These are phyloP conservation scores for Lepidium aucheri DNA, from an alignment of 345 rosid genomes.

Conservation along the genomic window DNA sequence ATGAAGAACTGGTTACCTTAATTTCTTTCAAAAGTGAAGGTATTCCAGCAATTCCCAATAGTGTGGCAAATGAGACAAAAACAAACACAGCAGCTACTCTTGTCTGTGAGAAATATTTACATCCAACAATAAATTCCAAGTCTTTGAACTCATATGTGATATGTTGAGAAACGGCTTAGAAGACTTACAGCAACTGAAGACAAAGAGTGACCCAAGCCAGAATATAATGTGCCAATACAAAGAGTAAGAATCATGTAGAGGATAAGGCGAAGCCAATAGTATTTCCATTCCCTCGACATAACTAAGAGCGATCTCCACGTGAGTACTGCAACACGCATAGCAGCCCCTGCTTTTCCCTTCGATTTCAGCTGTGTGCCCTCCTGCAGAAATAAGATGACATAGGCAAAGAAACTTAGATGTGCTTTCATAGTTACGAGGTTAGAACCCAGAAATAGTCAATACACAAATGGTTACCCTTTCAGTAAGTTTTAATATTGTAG, in stretches of 20 bases:
- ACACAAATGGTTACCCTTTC: constrained; percentile 48
- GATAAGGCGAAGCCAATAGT: constrained; percentile 94
- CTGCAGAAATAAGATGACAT: constrained; percentile 34
- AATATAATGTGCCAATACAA: constrained; percentile 72
- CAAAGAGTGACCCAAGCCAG: constrained; percentile 89
- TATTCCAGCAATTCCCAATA: constrained; percentile 77
- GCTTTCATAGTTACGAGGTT: neutral
- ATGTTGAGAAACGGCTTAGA: constrained; percentile 1
- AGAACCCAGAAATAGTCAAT: neutral
- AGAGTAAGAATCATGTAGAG: constrained; percentile 77
- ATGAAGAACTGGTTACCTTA: constrained; percentile 40
- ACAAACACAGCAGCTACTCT: constrained; percentile 84
- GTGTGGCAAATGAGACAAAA: constrained; percentile 80
- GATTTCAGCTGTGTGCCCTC: constrained; percentile 91
- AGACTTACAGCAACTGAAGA: constrained; percentile 84
- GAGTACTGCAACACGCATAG: constrained; percentile 78
- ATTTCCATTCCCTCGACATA: constrained; percentile 98
- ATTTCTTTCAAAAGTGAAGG: constrained; percentile 73
- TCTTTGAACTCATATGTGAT: neutral
- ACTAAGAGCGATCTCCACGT: constrained; percentile 94
- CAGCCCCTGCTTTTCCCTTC: constrained; percentile 74
- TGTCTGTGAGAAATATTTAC: constrained; percentile 43
- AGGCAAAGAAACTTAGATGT: neutral
- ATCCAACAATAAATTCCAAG: neutral
- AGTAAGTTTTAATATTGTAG: constrained; percentile 67